A percentile compares a stretch with the other conserved stretches of the same genome.
Evolutionary conservation across 441 rosid genomes (phyloP).

Genomic region (Brassica hybrid): DNA sequence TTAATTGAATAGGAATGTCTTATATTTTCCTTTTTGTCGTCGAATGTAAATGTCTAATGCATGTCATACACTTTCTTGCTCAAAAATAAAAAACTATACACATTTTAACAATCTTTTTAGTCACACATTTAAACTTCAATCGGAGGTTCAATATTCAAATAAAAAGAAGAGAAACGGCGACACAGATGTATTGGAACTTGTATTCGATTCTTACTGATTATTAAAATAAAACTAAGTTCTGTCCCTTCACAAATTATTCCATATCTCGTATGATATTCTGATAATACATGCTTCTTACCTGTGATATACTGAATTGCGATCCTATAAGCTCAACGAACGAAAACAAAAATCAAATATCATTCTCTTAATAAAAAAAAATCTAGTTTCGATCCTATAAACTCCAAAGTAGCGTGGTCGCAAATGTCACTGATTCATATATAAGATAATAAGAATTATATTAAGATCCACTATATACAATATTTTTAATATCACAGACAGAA

Average conservation of each 20-base stretch:
- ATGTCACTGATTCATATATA: slow-evolving; percentile 15
- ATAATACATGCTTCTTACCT: background rate
- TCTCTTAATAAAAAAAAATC: background rate
- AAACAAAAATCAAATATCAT: background rate
- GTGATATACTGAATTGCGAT: background rate
- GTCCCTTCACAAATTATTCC: background rate
- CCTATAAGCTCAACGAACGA: background rate
- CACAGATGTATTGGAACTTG: slow-evolving; percentile 34
- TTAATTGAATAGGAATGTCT: background rate
- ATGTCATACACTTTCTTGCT: background rate
- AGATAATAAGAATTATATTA: background rate
- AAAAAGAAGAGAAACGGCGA: background rate
- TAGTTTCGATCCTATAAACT: background rate
- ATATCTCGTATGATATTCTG: background rate
- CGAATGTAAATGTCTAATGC: background rate
- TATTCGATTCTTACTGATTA: background rate
- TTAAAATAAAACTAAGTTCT: background rate
- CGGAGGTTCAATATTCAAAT: background rate
- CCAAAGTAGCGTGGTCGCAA: slow-evolving; percentile 3
- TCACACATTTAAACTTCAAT: slow-evolving; percentile 4
- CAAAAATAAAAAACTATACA: background rate
- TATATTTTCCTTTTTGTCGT: background rate
- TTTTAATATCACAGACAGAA: background rate
- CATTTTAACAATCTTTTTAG: background rate
- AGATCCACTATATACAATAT: slow-evolving; percentile 11